Base-by-base conservation (phyloP, 2,329 filamentous ascomycete genomes). In the Talaromyces rugulosus region DNA sequence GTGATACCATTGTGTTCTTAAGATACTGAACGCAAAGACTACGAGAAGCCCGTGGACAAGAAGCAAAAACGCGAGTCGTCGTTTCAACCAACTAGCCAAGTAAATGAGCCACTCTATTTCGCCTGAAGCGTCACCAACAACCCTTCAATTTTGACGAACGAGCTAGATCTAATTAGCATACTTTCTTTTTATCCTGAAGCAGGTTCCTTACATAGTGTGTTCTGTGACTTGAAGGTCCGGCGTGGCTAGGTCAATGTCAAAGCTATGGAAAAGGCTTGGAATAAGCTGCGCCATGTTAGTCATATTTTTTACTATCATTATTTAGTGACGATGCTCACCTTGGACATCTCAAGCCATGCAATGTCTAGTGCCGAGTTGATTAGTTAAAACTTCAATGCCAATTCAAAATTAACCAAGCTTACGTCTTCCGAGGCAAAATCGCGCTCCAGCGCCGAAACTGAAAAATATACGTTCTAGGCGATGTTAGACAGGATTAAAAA, bases 321-420 rank as follows among this genome's bases (percentile, higher is more conserved):
- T 16, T 4, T n/a, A 31, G 2, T 5, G 14, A 1, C 28, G 27
- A 28, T 27, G 8, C 27, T 53, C 4, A 31, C 64, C 56, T 66
- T 66, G 16, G 62, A 64, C 63, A 66, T 66, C 59, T 66, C 64
- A 57, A 66, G 62, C 64, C 60, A 64, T 52, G 60, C 62, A 28
- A 66, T 44, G 54, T 64, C 64, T 66, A 28, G 16, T 33, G 18
- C 18, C n/a, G 44, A 11, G 18, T 47, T 7, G 31, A 31, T 62
- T 33, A 52, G 59, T 54, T 7, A 40, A 52, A 31, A 47, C n/a
- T 18, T 9, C 14, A 54, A 56, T 51, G 1, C 18, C 34, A n/a
- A 18, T 23, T 31, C 14, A 53, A 23, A 4, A 16, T 31, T 28
- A 14, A 5, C 5, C 4, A 60, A 27, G 51, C 64, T 63, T 65